These are phyloP conservation scores for Vitis rotundifolia DNA, from an alignment of 164 flowering plant species.

Conservation along the genomic window DNA sequence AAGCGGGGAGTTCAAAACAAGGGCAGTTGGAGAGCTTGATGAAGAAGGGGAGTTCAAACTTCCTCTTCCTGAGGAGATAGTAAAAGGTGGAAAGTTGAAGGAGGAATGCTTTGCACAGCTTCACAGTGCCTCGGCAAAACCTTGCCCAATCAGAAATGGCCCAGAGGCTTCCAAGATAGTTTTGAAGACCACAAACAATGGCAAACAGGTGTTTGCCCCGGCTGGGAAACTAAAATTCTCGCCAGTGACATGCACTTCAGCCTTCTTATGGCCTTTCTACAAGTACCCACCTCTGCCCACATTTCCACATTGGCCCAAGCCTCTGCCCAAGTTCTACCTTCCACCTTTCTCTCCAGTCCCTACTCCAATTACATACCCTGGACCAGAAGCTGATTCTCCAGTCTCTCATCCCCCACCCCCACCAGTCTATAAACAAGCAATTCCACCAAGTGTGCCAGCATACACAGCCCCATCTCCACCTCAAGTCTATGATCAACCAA, in stretches of 20 bases:
- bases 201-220: conserved; percentile 43
- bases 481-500: no score
- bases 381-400: no score
- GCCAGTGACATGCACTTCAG: conserved; percentile 57
- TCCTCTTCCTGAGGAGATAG: conserved; percentile 43
- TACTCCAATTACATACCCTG: no score
- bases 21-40: conserved; percentile 58
- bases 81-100: conserved; percentile 45
- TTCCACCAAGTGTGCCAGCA: conserved; percentile 6
- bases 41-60: conserved; percentile 69
- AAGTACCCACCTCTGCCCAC: conserved; percentile 41
- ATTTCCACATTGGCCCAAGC: conserved; percentile 14
- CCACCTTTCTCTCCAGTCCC: not conserved
- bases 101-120: conserved; percentile 82
- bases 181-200: conserved; percentile 35
- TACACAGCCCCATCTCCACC: no score
- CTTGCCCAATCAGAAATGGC: conserved; percentile 62
- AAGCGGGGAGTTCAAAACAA: conserved; percentile 45
- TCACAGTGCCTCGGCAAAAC: conserved; percentile 48
- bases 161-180: conserved; percentile 51
- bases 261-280: conserved; percentile 54
- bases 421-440: conserved; percentile 17
- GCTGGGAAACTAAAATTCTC: conserved; percentile 60
- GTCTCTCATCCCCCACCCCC: conserved; percentile 3
- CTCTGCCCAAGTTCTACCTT: conserved; percentile 1